Conservation (phyloP, 108 stramenopile genomes). For the Skeletonema marinoi region DNA sequence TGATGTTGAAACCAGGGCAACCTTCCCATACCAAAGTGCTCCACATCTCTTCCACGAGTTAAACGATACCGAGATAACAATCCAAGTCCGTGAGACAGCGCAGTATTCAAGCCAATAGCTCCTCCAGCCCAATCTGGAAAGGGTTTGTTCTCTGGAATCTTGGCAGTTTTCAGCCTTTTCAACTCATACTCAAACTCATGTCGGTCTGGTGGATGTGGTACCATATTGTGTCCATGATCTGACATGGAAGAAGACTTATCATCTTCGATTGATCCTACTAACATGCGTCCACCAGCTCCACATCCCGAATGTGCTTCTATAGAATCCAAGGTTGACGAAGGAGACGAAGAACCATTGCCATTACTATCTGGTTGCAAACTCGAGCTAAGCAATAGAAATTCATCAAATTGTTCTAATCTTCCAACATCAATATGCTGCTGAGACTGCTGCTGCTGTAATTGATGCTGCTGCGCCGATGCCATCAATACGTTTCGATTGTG, state of each 20-base stretch:
- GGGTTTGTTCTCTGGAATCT: conserved; percentile 13
- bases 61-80: conserved; percentile 78
- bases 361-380: conserved; percentile 62
- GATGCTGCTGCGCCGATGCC: conserved; percentile 45
- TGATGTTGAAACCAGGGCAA: conserved; percentile 65
- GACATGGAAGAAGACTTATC: background rate
- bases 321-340: conserved; percentile 11
- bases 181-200: conserved; percentile 76
- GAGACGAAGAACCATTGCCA: background rate
- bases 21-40: conserved; percentile 83
- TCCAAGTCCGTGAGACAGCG: conserved; percentile 71
- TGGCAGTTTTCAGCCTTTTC: conserved; percentile 61
- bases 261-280: conserved; percentile 67
- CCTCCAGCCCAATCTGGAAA: conserved; percentile 86
- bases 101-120: conserved; percentile 66
- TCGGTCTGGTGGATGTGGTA: conserved; percentile 37
- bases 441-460: conserved; percentile 36
- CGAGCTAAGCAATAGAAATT: conserved; percentile 65
- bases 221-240: conserved; percentile 8
- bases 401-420: conserved; percentile 59
- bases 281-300: conserved; percentile 74
- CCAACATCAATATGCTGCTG: conserved; percentile 50
- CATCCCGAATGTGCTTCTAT: conserved; percentile 48
- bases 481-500: conserved; percentile 55
- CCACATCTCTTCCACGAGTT: conserved; percentile 56